Base-by-base conservation (phyloP, 1,139 yeast genomes). In the Meyerozyma sp. region DNA sequence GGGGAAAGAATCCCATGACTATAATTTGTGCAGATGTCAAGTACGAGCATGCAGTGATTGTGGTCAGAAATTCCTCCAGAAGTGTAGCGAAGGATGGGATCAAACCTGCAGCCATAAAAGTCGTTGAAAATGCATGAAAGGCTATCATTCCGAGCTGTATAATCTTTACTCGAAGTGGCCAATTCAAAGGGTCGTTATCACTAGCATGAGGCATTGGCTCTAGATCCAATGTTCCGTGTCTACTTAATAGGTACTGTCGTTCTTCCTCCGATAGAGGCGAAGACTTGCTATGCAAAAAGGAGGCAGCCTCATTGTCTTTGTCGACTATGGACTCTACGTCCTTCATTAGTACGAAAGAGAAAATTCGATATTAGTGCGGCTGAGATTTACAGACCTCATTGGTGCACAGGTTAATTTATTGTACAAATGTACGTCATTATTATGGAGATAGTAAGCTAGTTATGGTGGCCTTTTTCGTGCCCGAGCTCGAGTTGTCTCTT, bases 81-180 rank as follows among this genome's bases (percentile, higher is more conserved):
- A 54, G 40, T 10, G 42, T 40, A 11, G 51, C 58, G 40, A 55
- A 50, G 20, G 52, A 44, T 5, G 60, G 58, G n/a, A 55, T 55
- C 9, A 53, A 36, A 8, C 60, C 60, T 3, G 58, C 52, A n/a
- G 60, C 60, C 50, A 53, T 49, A 34, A 56, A 56, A 11, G 59
- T 55, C 7, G 54, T 46, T 30, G 49, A 44, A 35, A 56, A 56
- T 4, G 56, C 58, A 43, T 56, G 57, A 39, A 52, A 50, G 9
- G 56, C 51, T 26, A 55, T 48, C 56, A 56, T 50, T 2, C 47
- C 49, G 32, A 56, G 44, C 42, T 55, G 57, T 11, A 46, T 32
- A 16, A 44, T 34, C 38, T 56, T 56, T 20, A 39, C 26, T 18
- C 40, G 36, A 10, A 42, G 29, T 10, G 49, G 44, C 60, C 60